A percentile compares a stretch with the other conserved stretches of the same genome.
Conservation (phyloP, 139 green algal genomes). For the Micractinium sp. region DNA sequence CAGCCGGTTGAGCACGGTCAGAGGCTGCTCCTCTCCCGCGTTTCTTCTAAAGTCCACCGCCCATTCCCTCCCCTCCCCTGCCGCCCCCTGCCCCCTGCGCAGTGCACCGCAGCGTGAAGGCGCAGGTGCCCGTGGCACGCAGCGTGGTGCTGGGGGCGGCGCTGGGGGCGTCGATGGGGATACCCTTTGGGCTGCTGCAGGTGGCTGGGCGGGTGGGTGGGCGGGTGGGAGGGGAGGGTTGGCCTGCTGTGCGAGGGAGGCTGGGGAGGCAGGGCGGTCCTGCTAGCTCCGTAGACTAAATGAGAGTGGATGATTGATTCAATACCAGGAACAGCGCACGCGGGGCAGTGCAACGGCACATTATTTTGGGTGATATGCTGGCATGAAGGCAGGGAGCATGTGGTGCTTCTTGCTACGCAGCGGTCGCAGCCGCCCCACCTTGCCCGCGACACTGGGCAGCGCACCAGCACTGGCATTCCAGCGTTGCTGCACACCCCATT, state of each 20-base stretch:
- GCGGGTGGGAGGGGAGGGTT: too few relatives aligned
- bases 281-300: neutral
- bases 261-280: neutral
- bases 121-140: neutral
- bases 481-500: too few relatives aligned
- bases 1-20: neutral
- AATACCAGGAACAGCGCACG: too few relatives aligned
- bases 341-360: neutral
- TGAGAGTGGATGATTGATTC: too few relatives aligned
- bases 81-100: neutral
- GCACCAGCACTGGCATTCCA: too few relatives aligned
- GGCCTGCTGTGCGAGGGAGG: too few relatives aligned
- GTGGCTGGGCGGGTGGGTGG: constrained; percentile 30
- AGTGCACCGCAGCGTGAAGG: constrained; percentile 37
- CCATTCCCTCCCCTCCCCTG: neutral
- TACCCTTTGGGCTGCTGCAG: constrained; percentile 38
- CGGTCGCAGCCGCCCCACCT: neutral
- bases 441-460: too few relatives aligned
- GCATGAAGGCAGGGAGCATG: neutral
- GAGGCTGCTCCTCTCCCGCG: neutral
- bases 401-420: too few relatives aligned
- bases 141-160: constrained; percentile 40
- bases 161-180: constrained; percentile 44
- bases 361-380: neutral
- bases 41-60: neutral